Evolutionary conservation across 805 yeast genomes (phyloP), one percentile per base, ranked within the genome.

Genomic region (Kuraishia molischiana): DNA sequence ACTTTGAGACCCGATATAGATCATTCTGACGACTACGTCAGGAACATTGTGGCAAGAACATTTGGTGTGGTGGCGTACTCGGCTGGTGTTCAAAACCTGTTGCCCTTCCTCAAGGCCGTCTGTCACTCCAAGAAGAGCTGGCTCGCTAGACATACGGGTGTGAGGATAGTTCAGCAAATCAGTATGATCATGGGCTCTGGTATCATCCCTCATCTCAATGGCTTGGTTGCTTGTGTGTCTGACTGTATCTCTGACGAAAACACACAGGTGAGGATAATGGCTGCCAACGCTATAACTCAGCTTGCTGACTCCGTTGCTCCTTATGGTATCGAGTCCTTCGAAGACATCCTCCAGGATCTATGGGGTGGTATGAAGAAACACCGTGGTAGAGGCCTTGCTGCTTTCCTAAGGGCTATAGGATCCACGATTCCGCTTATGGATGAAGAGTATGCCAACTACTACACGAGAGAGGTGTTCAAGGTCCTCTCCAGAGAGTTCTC

Each of bases 321-420:
- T 0, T 85, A 82, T 58, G 98, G 97, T 34, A 81, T 85, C 39
- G 96, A 85, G 48, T 76, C 90, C 0, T 89, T 90, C 53, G 94
- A 87, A 48, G 58, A 60, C 0, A 66, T 79, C 0, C 52, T 90
- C 26, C 90, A 84, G 39, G 83, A 86, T 0, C 59, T 85, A 4
- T 87, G 96, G 95, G 58, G 63, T 9, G 96, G 95, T 4, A 70
- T 85, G 19, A 69, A 76, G 34, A 69, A 69, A 29, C 92, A 84
- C 44, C 65, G 95, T 43, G 97, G 97, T 4, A 74, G 76, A 47
- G 68, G 78, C 0, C 64, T 87, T 36, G 82, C 95, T 0, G 76
- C 85, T 2, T 85, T 82, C 50, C 52, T 90, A 43, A 76, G 74
- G 50, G 83, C 94, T 37, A 64, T 89, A 19, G 95, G 95, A 0